These are phyloP conservation scores for Lentinula sp. DNA, from an alignment of 768 basidiomycete species.

Conservation along the genomic window DNA sequence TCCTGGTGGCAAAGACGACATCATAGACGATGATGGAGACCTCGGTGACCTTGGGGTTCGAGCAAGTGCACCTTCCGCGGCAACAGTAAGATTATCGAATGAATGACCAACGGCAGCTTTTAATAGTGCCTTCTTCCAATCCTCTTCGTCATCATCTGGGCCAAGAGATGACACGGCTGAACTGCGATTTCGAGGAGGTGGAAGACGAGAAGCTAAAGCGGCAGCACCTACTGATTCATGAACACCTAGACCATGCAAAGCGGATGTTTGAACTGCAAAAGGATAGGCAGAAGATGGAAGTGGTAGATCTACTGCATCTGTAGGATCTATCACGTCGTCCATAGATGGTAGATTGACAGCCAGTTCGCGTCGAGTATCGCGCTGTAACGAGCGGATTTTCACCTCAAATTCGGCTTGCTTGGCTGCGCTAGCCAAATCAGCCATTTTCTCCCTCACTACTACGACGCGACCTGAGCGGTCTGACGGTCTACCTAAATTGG, in stretches of 20 bases:
- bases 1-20: conserved; percentile 24
- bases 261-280: conserved; percentile 72
- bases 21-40: conserved; percentile 37
- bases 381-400: conserved; percentile 43
- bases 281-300: conserved; percentile 63
- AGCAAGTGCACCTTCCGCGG: neutral
- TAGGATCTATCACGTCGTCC: conserved; percentile 73
- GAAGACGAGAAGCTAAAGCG: conserved; percentile 67
- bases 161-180: conserved; percentile 54
- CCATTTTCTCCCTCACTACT: conserved; percentile 79
- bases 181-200: conserved; percentile 45
- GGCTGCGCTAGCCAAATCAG: conserved; percentile 61
- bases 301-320: conserved; percentile 77
- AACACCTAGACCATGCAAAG: conserved; percentile 65
- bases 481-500: conserved; percentile 18
- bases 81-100: conserved; percentile 35
- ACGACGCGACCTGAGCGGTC: conserved; percentile 59
- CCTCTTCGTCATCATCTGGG: conserved; percentile 37
- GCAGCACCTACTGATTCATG: conserved; percentile 73
- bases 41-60: neutral
- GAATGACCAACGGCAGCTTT: conserved; percentile 78
- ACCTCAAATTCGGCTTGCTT: conserved; percentile 73
- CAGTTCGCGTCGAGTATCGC: conserved; percentile 30
- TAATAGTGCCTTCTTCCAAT: conserved; percentile 73
- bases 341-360: conserved; percentile 23